Base-by-base conservation (phyloP, 192 early-diverging fungal species). In the Obelidium mucronatum region DNA sequence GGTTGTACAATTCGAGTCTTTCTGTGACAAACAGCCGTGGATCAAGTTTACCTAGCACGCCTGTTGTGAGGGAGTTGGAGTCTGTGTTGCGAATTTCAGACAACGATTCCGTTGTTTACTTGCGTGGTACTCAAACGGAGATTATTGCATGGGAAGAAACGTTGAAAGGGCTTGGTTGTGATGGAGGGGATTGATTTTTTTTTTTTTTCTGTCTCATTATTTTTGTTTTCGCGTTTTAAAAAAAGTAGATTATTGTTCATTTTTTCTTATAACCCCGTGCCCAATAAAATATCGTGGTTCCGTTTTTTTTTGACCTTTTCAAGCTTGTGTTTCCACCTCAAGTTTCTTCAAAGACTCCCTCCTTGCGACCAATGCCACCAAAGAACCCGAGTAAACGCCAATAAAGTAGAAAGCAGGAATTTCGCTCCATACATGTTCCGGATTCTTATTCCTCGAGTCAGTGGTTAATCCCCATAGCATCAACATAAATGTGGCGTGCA, bases 31-130 rank as follows among this genome's bases (percentile, higher is more conserved):
- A 73, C n/a, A 59, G 54, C 6, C 54, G 53, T 28, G 74, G 51
- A n/a, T 54, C 17, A 40, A 74, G 24, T 17, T 67, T 59, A 33
- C 33, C 55, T 11, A n/a, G 15, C 63, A 59, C 4, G 15, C 22
- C 28, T 39, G 48, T 42, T 22, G 40, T n/a, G 3, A 40, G 56
- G 3, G 76, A 80, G n/a, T 30, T 61, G 13, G 80, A 85, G 54
- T 22, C 54, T 34, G 59, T 80, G 30, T 53, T 85, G 72, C 68
- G 86, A 0, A 33, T 87, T 17, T 40, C 75, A 5, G 80, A 83
- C 48, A 51, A 60, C n/a, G 74, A 77, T 36, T 77, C 78, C 37
- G 67, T 87, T 19, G 3, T 87, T 13, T 87, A 87, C 72, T 6
- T 83, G 36, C 36, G 79, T 13, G 86, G 83, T 15, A 15, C 54